Evolutionary conservation across 2,329 filamentous ascomycete species (phyloP).

Genomic region (Cladosporium sp.): DNA sequence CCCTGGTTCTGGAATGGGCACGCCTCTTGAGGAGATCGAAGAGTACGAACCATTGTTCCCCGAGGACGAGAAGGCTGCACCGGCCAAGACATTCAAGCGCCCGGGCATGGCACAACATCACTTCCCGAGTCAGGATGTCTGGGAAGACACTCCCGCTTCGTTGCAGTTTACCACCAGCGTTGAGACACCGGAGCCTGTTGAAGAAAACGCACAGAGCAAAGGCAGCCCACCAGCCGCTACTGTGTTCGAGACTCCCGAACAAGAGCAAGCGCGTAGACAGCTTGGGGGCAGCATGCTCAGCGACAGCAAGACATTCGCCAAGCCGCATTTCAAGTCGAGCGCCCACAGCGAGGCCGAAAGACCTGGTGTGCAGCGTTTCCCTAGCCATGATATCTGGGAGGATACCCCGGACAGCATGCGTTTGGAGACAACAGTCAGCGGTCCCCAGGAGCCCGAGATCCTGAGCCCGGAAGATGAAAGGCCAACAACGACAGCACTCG

Average conservation of each 20-base stretch:
- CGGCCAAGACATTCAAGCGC: conserved; percentile 52
- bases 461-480: conserved; percentile 26
- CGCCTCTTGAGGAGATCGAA: conserved; percentile 78
- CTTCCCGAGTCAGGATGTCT: conserved; percentile 93
- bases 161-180: conserved; percentile 74
- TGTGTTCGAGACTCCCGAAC: conserved; percentile 44
- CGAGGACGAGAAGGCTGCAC: conserved; percentile 50
- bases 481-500: conserved; percentile 19
- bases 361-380: conserved; percentile 66
- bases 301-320: conserved; percentile 55
- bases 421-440: conserved; percentile 68
- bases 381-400: conserved; percentile 92
- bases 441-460: conserved; percentile 30
- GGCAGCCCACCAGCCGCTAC: conserved; percentile 18
- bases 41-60: conserved; percentile 95
- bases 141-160: conserved; percentile 92
- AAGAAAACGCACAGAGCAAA: conserved; percentile 33
- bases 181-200: conserved; percentile 62
- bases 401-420: conserved; percentile 81
- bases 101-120: conserved; percentile 51
- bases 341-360: conserved; percentile 49
- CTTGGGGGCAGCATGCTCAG: conserved; percentile 34
- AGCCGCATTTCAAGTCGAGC: conserved; percentile 53
- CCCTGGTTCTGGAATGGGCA: conserved; percentile 45
- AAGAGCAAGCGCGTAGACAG: conserved; percentile 48